A percentile compares a stretch with the other conserved stretches of the same genome.
phyloP scores from a whole-genome alignment of 306 rosid genomes.

The Pyrus pyrifolia region DNA sequence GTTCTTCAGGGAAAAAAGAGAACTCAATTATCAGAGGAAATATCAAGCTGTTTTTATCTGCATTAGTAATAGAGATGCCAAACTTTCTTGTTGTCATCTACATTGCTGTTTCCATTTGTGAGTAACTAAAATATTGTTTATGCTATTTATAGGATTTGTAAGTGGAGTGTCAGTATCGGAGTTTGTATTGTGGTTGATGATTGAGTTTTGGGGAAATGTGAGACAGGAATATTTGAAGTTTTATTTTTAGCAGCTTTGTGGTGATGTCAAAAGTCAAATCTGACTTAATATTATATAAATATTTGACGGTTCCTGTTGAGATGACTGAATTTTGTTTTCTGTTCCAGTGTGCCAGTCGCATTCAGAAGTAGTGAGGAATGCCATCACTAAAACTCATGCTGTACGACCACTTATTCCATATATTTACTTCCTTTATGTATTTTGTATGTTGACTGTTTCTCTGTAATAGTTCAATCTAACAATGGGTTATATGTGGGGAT shows the following conservation, averaged over 20 bases:
- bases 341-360: constrained; percentile 50
- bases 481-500: constrained; percentile 8
- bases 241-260: background rate
- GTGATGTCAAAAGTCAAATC: background rate
- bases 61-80: background rate
- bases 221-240: background rate
- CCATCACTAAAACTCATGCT: constrained; percentile 56
- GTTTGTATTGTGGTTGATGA: background rate
- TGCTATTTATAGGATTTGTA: background rate
- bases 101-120: background rate
- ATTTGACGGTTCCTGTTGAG: constrained; percentile 14
- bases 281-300: background rate
- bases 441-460: background rate
- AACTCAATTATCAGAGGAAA: background rate
- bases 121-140: background rate
- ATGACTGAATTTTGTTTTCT: constrained; percentile 29
- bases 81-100: background rate
- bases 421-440: background rate
- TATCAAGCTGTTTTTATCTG: background rate
- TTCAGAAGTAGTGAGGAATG: constrained; percentile 69
- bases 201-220: background rate
- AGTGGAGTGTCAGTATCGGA: background rate
- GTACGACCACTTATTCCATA: constrained; percentile 30
- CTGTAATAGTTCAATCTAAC: constrained; percentile 2
- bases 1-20: background rate